These are phyloP conservation scores for Kazachstania africana DNA, from an alignment of 805 yeast genomes.

Conservation along the genomic window DNA sequence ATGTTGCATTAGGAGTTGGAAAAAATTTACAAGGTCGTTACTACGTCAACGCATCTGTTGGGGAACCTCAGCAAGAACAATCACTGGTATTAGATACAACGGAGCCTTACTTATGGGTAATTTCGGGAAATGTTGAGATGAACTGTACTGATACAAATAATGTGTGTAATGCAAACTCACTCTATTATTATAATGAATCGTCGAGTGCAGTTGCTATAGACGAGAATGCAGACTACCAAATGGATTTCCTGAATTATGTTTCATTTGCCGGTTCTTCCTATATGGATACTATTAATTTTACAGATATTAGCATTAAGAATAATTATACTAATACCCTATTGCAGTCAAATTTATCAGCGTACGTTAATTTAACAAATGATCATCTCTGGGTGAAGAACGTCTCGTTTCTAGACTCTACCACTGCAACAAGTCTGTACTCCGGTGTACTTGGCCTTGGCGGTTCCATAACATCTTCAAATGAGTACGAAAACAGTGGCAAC, in stretches of 20 bases:
- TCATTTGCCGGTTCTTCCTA: conserved; percentile 15
- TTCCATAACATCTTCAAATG: conserved; percentile 7
- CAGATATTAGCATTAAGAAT: neutral
- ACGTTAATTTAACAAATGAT: conserved; percentile 1
- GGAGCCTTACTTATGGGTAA: conserved; percentile 30
- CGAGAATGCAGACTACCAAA: conserved; percentile 4
- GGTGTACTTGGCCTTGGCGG: conserved; percentile 42
- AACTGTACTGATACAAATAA: conserved; percentile 4
- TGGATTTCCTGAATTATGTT: conserved; percentile 18
- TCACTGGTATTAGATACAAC: conserved; percentile 27
- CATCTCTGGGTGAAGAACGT: conserved; percentile 14
- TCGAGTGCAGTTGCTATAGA: conserved; percentile 7
- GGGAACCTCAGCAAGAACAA: conserved; percentile 23
- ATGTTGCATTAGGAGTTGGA: conserved; percentile 19
- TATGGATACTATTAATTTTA: conserved; percentile 14
- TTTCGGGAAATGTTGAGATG: conserved; percentile 9
- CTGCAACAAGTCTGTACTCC: conserved; percentile 19
- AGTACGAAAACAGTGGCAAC: conserved; percentile 8
- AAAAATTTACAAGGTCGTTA: conserved; percentile 16
- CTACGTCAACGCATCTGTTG: conserved; percentile 25
- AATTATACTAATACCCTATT: neutral
- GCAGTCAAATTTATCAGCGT: neutral
- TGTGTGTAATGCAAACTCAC: conserved; percentile 6
- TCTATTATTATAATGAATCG: conserved; percentile 12
- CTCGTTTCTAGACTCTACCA: conserved; percentile 30